Conservation (phyloP, 2,329 filamentous ascomycete species). For the Colletotrichum gigasporum region DNA sequence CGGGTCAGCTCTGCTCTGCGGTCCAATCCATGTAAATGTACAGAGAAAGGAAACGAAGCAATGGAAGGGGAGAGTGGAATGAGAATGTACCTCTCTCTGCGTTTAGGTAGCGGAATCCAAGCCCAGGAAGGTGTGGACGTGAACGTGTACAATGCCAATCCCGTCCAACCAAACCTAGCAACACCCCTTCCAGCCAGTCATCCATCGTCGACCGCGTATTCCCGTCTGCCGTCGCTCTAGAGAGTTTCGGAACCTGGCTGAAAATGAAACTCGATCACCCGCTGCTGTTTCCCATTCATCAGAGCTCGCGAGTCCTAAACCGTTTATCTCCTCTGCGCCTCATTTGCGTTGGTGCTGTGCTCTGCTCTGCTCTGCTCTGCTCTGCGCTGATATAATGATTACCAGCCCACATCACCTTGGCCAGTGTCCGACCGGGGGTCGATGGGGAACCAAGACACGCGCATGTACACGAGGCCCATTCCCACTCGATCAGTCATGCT, state of each 20-base stretch:
- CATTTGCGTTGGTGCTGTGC: neutral
- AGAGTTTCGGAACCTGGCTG: conserved; percentile 28
- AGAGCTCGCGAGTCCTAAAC: neutral
- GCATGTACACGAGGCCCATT: conserved; percentile 8
- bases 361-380: neutral
- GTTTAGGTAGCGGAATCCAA: neutral
- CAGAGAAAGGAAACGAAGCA: neutral
- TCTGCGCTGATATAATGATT: conserved; percentile 22
- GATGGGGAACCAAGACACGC: conserved; percentile 17
- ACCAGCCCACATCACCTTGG: neutral
- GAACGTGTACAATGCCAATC: conserved; percentile 9
- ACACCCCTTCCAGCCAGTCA: conserved; percentile 4
- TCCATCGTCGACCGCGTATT: neutral
- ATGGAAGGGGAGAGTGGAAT: neutral
- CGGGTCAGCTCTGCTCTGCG: too few relatives aligned
- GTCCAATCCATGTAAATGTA: too few relatives aligned
- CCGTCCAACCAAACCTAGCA: conserved; percentile 17
- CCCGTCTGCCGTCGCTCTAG: neutral
- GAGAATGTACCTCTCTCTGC: too few relatives aligned
- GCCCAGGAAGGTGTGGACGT: neutral
- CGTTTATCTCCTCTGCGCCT: neutral
- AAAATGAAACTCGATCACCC: conserved; percentile 25
- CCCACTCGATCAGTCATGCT: conserved; percentile 15
- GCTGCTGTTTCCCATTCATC: neutral
- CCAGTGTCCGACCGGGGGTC: conserved; percentile 17